Evolutionary conservation across 768 basidiomycete species (phyloP).

Genomic region (Boletus eberwhitei): DNA sequence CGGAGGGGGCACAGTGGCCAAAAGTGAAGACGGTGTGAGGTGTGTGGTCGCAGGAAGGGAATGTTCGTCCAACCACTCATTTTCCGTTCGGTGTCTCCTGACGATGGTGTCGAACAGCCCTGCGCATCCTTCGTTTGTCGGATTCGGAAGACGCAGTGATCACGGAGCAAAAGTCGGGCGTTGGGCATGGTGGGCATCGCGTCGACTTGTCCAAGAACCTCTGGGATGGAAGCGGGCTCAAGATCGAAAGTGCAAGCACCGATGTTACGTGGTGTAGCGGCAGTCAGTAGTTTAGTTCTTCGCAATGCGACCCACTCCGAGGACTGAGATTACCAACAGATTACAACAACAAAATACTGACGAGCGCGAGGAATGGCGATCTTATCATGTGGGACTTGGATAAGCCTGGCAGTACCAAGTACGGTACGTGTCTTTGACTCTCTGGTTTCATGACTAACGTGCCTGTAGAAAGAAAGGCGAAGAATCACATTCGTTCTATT

Average conservation of each 20-base stretch:
- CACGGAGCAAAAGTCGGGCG: slow-evolving; percentile 48
- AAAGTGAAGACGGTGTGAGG: slow-evolving; percentile 59
- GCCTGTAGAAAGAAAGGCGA: slow-evolving; percentile 58
- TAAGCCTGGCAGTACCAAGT: slow-evolving; percentile 63
- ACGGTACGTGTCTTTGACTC: slow-evolving; percentile 44
- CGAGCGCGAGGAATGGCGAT: slow-evolving; percentile 78
- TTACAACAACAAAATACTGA: slow-evolving; percentile 73
- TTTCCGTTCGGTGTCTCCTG: slow-evolving; percentile 1
- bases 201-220: slow-evolving; percentile 74
- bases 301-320: neutral
- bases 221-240: slow-evolving; percentile 76
- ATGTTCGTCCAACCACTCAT: slow-evolving; percentile 43
- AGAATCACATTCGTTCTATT: slow-evolving; percentile 71
- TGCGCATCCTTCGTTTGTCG: slow-evolving; percentile 57
- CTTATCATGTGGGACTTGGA: slow-evolving; percentile 82
- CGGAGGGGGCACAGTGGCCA: slow-evolving; percentile 67
- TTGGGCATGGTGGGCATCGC: slow-evolving; percentile 59
- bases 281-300: slow-evolving; percentile 38
- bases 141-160: slow-evolving; percentile 40
- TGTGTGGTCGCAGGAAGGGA: slow-evolving; percentile 80
- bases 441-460: slow-evolving; percentile 13
- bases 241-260: slow-evolving; percentile 74
- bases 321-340: slow-evolving; percentile 35
- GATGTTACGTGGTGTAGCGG: slow-evolving; percentile 81
- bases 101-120: slow-evolving; percentile 37